Percentiles rank a stretch among this genome's conserved stretches.
Conservation (phyloP, 768 basidiomycete species). For the Hirschioporus abietinus region DNA sequence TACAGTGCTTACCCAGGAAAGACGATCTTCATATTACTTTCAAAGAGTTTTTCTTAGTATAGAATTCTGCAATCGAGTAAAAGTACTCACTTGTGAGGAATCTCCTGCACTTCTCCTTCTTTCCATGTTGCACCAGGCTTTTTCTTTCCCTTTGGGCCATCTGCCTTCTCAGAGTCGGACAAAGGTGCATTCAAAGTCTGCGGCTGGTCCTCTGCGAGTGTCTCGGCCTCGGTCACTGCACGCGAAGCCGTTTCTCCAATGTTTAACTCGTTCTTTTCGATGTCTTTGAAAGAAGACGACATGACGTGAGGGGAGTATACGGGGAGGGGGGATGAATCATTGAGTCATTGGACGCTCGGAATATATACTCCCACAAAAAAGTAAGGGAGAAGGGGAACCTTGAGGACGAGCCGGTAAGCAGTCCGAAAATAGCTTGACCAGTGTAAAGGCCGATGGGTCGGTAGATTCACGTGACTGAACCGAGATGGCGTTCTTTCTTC, state of each 20-base stretch:
- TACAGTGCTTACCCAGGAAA: slow-evolving; percentile 4
- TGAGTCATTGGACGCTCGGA: neutral
- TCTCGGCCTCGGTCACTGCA: neutral
- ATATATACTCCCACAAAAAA: neutral
- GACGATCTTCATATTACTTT: slow-evolving; percentile 6
- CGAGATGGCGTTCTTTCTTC: no score
- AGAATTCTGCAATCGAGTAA: no score
- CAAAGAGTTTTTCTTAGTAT: slow-evolving; percentile 4
- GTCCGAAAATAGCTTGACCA: neutral
- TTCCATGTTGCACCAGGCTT: slow-evolving; percentile 9
- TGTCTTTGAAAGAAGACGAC: neutral
- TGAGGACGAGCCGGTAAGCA: neutral
- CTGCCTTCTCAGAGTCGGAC: neutral
- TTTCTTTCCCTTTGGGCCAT: neutral
- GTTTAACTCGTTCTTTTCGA: neutral
- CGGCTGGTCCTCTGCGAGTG: neutral
- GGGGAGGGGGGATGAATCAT: no score
- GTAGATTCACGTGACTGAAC: no score
- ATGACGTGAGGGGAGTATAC: neutral
- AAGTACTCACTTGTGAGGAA: slow-evolving; percentile 7
- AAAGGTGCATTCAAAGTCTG: neutral
- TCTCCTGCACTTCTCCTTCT: slow-evolving; percentile 5
- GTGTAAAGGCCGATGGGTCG: neutral
- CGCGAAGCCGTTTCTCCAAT: neutral
- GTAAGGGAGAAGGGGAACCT: neutral